Base-by-base conservation (phyloP, 257 asterid species). In the Ajuga chamaepitys region DNA sequence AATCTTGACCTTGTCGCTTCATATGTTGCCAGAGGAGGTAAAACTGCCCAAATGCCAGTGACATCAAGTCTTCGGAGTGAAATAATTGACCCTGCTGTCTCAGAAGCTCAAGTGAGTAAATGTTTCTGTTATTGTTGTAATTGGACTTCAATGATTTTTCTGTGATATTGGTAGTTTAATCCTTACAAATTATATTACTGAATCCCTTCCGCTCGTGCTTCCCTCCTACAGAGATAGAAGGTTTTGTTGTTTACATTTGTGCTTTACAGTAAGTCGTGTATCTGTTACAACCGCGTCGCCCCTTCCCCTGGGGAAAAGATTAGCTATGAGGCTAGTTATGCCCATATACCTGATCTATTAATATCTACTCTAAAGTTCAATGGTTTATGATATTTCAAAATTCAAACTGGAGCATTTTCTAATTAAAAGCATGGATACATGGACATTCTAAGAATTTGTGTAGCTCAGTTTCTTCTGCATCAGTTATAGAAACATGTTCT, bases 61-160 rank as follows among this genome's bases (percentile, higher is more conserved):
- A 80, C 93, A 51, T 73, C 76, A 24, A 78, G 75, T 75, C 88
- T 90, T 58, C 85, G 78, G 63, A 75, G 75, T 82, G 96, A 85
- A 66, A 78, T 88, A 51, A 88, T 88, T 51, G 85, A 70, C 44
- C 96, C 96, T 57, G 87, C 96, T 42, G 75, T 80, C 74, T 72
- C 85, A 70, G 93, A 86, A 83, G 91, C 85, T 70, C 79, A 82
- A 78, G 99, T 94, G 77, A 83, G 96, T 77, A 52, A 25, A 47
- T 67, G 60, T n/a, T 64, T 67, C 53, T 55, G 51, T 59, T 53
- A 20, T 45, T 30, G 22, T 51, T 51, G 63, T 42, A 25, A 44
- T 56, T 52, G 24, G 55, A 48, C 11, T 47, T 60, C 50, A 24
- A 4, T 45, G 41, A 26, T 70, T 25, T 54, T 28, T 18, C 17